Percentiles rank a stretch among this genome's conserved stretches.
These are phyloP conservation scores for Melampsora medusae DNA, from an alignment of 1,284 basidiomycete species.

Conservation along the genomic window DNA sequence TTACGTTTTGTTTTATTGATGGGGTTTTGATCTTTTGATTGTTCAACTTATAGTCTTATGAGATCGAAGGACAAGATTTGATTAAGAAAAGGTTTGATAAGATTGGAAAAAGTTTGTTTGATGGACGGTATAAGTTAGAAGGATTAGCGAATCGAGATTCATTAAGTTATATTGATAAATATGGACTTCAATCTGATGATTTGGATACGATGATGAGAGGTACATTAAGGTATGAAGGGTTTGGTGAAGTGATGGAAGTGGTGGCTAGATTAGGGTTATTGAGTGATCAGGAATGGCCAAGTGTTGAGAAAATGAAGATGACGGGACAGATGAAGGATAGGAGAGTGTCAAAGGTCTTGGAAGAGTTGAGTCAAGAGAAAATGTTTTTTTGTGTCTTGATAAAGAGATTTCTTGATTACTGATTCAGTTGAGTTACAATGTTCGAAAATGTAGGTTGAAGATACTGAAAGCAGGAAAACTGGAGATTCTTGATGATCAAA, in stretches of 20 bases:
- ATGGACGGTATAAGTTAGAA: constrained; percentile 64
- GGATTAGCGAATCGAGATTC: constrained; percentile 87
- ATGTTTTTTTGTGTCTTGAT: constrained; percentile 50
- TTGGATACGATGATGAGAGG: constrained; percentile 75
- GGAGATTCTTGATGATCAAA: constrained; percentile 62
- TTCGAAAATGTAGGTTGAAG: constrained; percentile 56
- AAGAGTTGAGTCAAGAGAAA: constrained; percentile 47
- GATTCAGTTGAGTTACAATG: not conserved
- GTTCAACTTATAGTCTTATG: constrained; percentile 60
- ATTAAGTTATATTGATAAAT: constrained; percentile 70
- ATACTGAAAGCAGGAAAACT: constrained; percentile 55
- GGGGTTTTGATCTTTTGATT: too few species aligned
- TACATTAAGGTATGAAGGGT: constrained; percentile 85
- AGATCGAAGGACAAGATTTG: constrained; percentile 64
- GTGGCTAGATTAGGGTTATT: constrained; percentile 75
- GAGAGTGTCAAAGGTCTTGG: constrained; percentile 54
- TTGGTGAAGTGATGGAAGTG: constrained; percentile 70
- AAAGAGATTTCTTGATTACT: not conserved
- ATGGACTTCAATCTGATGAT: constrained; percentile 63
- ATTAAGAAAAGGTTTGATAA: constrained; percentile 65
- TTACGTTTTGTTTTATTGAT: too few species aligned
- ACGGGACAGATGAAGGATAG: constrained; percentile 47
- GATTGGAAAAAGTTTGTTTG: constrained; percentile 63
- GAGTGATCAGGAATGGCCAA: constrained; percentile 38
- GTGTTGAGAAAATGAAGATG: constrained; percentile 50